Evolutionary conservation across 768 basidiomycete genomes (phyloP), one percentile per base, ranked within the genome.

Genomic region (Aureoboletus auriporus): DNA sequence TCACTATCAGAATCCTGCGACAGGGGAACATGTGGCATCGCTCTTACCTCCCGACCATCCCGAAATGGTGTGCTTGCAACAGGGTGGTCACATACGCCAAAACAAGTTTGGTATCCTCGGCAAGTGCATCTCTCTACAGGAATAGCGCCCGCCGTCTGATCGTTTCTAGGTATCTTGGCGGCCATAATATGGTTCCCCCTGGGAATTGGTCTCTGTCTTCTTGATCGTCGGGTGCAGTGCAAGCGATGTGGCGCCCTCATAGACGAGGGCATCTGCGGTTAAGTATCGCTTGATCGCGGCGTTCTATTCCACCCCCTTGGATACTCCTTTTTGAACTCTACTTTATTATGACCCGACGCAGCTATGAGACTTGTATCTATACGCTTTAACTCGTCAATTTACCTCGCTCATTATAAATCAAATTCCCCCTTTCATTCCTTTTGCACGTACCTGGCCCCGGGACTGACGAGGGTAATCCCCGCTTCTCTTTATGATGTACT

Each of bases 151-250:
- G 5, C 29, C 14, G 17, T 45, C 42, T 44, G 37, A 50, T 42
- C 26, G 17, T 8, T 23, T 34, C 42, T 30, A 89, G 89, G 89
- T 46, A 66, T 92, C 29, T 68, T 93, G n/a, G 86, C 86, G 8
- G 89, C 90, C 5, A 69, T 93, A 23, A 71, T 92, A 50, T 92
- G 88, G 89, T 93, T 93, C 71, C 90, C 90, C 4, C 66, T 91
- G 0, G 90, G 90, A 5, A 75, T 93, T 34, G 87, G 82, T 2
- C 69, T 86, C 6, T 93, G 90, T 58, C 66, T 92, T 8, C 72
- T 93, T 23, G 90, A 93, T 63, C 76, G 84, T 38, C 70, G 74
- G 42, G 83, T 87, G 27, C 75, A 73, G 52, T 93, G 89, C 66
- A 65, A 60, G 23, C 70, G 75, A n/a, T 79, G 78, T 33, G 75